Base-by-base conservation (phyloP, 2,329 filamentous ascomycete genomes). In the Claviceps maximensis region DNA sequence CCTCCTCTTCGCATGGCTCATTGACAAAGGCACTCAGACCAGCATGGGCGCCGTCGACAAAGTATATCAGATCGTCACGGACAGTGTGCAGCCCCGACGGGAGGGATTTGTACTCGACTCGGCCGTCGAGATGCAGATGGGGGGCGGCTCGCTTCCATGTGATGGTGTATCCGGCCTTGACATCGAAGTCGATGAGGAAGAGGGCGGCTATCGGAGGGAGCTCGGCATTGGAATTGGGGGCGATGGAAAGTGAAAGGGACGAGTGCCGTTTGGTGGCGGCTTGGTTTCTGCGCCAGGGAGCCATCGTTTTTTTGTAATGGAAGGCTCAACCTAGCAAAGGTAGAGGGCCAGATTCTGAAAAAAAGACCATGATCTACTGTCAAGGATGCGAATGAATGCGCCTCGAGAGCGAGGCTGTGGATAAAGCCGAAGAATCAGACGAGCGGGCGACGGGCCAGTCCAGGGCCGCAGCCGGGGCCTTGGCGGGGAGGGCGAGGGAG, bases 61-160 rank as follows among this genome's bases (percentile, higher is more conserved):
- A 98, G 73, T 97, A 98, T 62, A 89, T 87, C 50, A 97, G 75
- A 68, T 98, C 93, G 59, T 90, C 82, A 33, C 84, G 75, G 21
- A 97, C 88, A 54, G 88, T 86, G 70, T 98, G 93, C 49, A 96
- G 70, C 25, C 93, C 93, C 0, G 91, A 97, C 2, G 93, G 93
- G 47, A 98, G 77, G 56, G 89, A 94, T 71, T 96, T 97, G 78
- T 89, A 98, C 70, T 98, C 93, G 62, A 96, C 89, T 25, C 86
- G 82, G 53, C 89, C 89, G 60, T 95, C 87, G 49, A 97, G 78
- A 68, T 79, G 76, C 70, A 91, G 77, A 49, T 80, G 83, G 15
- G 82, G 75, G 1, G 81, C 70, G 13, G 84, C 80, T 59, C 80
- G 82, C 68, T 94, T 89, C 93, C 93, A 97, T 38, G 82, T 81